These are phyloP conservation scores for Corchorus olitorius DNA, from an alignment of 345 rosid genomes.

Conservation along the genomic window DNA sequence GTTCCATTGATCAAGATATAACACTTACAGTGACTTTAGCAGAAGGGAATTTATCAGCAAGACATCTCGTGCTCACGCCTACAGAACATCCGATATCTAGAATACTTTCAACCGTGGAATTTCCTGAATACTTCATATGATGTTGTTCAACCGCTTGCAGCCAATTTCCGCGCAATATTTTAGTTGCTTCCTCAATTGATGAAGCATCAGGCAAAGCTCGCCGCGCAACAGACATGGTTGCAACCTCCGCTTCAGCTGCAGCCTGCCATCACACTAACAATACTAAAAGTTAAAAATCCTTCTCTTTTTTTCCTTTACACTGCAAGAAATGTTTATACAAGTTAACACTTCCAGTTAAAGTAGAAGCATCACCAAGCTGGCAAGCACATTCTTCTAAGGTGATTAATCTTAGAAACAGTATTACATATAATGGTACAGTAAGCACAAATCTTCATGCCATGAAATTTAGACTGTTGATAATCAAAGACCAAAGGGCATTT, in stretches of 20 bases:
- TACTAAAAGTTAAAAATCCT: not conserved
- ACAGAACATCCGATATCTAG: constrained; percentile 72
- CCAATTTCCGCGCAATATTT: constrained; percentile 60
- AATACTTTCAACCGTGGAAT: constrained; percentile 39
- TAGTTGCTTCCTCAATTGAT: constrained; percentile 49
- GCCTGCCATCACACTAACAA: constrained; percentile 39
- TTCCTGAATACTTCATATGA: constrained; percentile 42
- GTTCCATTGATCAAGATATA: not conserved
- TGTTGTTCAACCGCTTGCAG: constrained; percentile 48
- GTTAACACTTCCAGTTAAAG: no score
- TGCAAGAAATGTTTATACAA: not conserved
- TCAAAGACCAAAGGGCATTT: no score
- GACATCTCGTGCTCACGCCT: constrained; percentile 56
- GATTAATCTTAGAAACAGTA: no score
- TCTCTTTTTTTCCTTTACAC: not conserved
- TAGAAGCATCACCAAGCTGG: no score
- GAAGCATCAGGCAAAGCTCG: constrained; percentile 57
- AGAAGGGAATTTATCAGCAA: constrained; percentile 53
- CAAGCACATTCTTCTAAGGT: no score
- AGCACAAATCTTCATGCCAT: constrained; percentile 1
- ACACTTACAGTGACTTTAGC: constrained; percentile 59
- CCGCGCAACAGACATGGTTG: constrained; percentile 51
- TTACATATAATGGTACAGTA: no score
- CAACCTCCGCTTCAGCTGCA: constrained; percentile 77
- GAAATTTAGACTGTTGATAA: not conserved